phyloP scores from a whole-genome alignment of 202 grass and related monocot species.

The Cymbopogon flexuosus region DNA sequence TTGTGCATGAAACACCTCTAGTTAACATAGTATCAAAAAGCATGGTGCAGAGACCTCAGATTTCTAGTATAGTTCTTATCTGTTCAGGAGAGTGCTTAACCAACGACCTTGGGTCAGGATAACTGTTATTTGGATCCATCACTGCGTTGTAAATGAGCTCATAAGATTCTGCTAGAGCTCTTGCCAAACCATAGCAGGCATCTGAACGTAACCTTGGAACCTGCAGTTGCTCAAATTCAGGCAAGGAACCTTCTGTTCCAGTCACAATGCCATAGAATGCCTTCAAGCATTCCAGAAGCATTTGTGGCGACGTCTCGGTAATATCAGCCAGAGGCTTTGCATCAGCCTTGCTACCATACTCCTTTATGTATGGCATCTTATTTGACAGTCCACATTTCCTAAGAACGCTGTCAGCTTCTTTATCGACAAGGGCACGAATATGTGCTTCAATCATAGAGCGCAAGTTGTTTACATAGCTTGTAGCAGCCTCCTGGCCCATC shows the following conservation, averaged over 20 bases:
- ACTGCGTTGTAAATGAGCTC: slow-evolving; percentile 74
- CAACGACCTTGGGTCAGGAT: slow-evolving; percentile 76
- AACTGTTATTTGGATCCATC: slow-evolving; percentile 70
- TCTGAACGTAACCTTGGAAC: slow-evolving; percentile 72
- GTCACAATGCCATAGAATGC: slow-evolving; percentile 74
- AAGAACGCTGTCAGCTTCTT: slow-evolving; percentile 72
- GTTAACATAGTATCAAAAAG: slow-evolving; percentile 14
- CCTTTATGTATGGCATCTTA: slow-evolving; percentile 79
- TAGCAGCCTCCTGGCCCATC: slow-evolving; percentile 59
- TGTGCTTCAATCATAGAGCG: slow-evolving; percentile 62
- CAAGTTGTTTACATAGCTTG: slow-evolving; percentile 62
- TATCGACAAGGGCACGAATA: slow-evolving; percentile 54
- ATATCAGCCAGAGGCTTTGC: slow-evolving; percentile 51
- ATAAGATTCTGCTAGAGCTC: slow-evolving; percentile 63
- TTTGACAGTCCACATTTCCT: slow-evolving; percentile 57
- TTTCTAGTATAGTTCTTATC: slow-evolving; percentile 90
- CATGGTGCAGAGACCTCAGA: slow-evolving; percentile 41
- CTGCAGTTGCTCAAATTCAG: slow-evolving; percentile 92
- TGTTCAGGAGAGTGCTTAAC: slow-evolving; percentile 84
- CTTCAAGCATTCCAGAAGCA: slow-evolving; percentile 76
- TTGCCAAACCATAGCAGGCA: slow-evolving; percentile 59
- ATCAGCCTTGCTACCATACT: slow-evolving; percentile 37
- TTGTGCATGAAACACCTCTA: slow-evolving; percentile 18
- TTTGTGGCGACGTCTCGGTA: slow-evolving; percentile 55
- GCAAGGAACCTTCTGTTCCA: slow-evolving; percentile 77